Percentiles rank a stretch among this genome's conserved stretches.
These are phyloP conservation scores for Aspergillus sp. DNA, from an alignment of 2,329 filamentous ascomycete species.

Conservation along the genomic window DNA sequence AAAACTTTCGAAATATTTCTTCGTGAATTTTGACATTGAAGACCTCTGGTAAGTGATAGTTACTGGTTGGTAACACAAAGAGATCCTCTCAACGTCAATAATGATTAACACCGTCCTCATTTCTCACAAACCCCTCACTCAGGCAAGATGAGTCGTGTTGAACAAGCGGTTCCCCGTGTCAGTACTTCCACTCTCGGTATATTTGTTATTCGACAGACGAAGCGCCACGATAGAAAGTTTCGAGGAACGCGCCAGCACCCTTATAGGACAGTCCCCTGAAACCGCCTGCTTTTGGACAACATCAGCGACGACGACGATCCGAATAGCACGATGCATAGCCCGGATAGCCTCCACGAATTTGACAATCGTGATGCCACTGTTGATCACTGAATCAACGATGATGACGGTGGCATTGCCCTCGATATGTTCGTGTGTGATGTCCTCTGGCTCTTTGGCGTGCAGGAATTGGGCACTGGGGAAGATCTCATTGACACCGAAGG, in stretches of 20 bases:
- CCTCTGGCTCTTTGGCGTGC: conserved; percentile 41
- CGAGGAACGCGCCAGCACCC: not conserved
- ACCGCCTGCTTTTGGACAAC: conserved; percentile 51
- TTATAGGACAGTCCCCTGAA: conserved; percentile 17
- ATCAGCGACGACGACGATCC: conserved; percentile 56
- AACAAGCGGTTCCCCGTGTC: conserved; percentile 63
- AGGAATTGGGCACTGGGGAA: conserved; percentile 55
- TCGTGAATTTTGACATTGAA: too few species aligned
- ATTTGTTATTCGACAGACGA: conserved; percentile 58
- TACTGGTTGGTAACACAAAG: too few species aligned
- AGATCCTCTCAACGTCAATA: too few species aligned
- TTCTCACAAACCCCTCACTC: too few species aligned
- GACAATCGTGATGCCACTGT: conserved; percentile 53
- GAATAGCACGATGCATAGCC: conserved; percentile 35
- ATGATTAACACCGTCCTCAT: too few species aligned
- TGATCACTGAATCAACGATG: conserved; percentile 63
- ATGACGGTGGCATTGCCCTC: conserved; percentile 43
- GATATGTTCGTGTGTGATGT: conserved; percentile 49
- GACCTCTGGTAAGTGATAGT: too few species aligned
- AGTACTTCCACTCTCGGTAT: conserved; percentile 51
- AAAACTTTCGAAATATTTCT: too few species aligned
- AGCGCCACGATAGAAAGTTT: conserved; percentile 51
- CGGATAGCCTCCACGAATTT: conserved; percentile 53
- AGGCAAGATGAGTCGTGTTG: conserved; percentile 52
- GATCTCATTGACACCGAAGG: conserved; percentile 55